These are phyloP conservation scores for Aspergillus hancockii DNA, from an alignment of 495 filamentous ascomycete species.

Conservation along the genomic window DNA sequence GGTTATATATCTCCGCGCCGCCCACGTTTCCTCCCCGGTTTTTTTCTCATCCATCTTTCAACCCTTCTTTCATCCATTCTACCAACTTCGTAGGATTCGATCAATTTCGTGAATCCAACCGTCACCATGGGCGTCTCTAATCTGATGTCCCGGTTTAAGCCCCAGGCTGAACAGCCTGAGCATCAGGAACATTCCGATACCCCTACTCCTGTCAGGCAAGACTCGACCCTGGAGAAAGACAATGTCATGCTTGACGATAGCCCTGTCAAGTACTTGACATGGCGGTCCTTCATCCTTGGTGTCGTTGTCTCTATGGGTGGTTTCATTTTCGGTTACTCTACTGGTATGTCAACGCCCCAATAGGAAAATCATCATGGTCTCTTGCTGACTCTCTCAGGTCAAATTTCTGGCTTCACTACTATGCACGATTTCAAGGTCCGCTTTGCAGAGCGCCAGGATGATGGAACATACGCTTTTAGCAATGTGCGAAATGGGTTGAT, in stretches of 20 bases:
- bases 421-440: constrained; percentile 55
- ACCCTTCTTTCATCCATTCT: constrained; percentile 5
- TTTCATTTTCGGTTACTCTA: constrained; percentile 77
- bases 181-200: constrained; percentile 37
- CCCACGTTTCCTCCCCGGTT: constrained; percentile 3
- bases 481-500: constrained; percentile 58
- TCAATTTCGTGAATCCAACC: constrained; percentile 7
- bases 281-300: constrained; percentile 52
- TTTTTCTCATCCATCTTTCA: constrained; percentile 5
- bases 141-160: constrained; percentile 37
- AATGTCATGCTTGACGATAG: constrained; percentile 44
- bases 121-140: constrained; percentile 41
- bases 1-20: constrained; percentile 8
- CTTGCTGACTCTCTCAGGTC: constrained; percentile 34
- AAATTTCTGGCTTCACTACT: constrained; percentile 61
- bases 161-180: constrained; percentile 20
- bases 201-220: constrained; percentile 39
- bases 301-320: constrained; percentile 67
- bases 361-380: not conserved
- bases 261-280: constrained; percentile 50
- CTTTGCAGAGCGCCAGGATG: constrained; percentile 43
- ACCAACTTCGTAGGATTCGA: constrained; percentile 8
- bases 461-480: constrained; percentile 48
- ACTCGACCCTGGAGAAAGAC: constrained; percentile 44
- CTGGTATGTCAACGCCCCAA: constrained; percentile 35